phyloP scores from a whole-genome alignment of 495 filamentous ascomycete genomes.

The Penicillium chermesinum region DNA sequence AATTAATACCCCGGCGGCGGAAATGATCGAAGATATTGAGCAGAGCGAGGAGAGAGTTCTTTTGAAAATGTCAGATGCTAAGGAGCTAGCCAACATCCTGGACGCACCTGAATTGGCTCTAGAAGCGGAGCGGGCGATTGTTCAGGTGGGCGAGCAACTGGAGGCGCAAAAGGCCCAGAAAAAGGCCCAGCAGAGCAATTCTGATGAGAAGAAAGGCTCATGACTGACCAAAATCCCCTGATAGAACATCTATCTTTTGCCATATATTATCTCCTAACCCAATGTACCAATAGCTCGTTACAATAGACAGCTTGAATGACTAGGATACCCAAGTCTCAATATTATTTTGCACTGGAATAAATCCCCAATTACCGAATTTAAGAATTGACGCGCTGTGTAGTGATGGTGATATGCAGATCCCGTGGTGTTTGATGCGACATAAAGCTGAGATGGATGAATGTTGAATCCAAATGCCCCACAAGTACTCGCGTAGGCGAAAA shows the following conservation, averaged over 20 bases:
- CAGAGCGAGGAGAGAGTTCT: slow-evolving; percentile 55
- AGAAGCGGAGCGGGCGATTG: slow-evolving; percentile 86
- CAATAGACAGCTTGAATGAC: too few species aligned
- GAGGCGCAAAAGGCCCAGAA: slow-evolving; percentile 42
- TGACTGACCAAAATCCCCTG: slow-evolving; percentile 5
- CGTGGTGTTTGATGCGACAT: too few species aligned
- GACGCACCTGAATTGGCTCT: slow-evolving; percentile 75
- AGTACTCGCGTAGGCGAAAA: too few species aligned
- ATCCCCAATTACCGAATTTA: too few species aligned
- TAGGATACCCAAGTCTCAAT: too few species aligned
- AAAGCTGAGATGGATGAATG: too few species aligned
- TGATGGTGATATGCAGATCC: too few species aligned
- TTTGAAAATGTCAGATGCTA: slow-evolving; percentile 51
- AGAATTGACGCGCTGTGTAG: too few species aligned
- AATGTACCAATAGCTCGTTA: neutral
- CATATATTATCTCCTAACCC: neutral
- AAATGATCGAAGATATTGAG: slow-evolving; percentile 38
- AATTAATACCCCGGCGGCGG: slow-evolving; percentile 21
- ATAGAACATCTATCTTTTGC: neutral
- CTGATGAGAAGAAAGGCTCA: slow-evolving; percentile 24
- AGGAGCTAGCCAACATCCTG: slow-evolving; percentile 62
- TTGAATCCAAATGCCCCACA: too few species aligned
- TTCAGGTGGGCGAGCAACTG: slow-evolving; percentile 73
- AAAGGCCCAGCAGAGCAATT: slow-evolving; percentile 25
- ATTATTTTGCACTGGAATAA: too few species aligned